phyloP scores from a whole-genome alignment of 257 asterid genomes.

The Solanum pinnatisectum region DNA sequence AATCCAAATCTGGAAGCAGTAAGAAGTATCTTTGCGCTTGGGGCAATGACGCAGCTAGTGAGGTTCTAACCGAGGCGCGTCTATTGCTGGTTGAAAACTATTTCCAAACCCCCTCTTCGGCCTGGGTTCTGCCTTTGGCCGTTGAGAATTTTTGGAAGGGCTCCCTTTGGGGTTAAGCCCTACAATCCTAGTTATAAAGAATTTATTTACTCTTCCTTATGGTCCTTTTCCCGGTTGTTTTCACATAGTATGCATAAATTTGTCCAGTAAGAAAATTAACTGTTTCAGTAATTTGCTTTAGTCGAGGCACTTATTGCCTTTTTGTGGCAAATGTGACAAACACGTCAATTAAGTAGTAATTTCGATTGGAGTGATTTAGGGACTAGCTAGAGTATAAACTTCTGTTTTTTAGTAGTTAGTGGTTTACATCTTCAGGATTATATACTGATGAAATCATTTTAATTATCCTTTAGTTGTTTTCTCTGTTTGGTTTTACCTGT shows the following conservation, averaged over 20 bases:
- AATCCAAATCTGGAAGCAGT: accelerated
- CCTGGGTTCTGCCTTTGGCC: conserved; percentile 1
- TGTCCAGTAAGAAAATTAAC: not conserved
- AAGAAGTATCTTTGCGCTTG: conserved; percentile 14
- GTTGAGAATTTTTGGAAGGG: conserved; percentile 29
- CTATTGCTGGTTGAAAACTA: conserved; percentile 32
- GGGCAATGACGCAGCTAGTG: conserved; percentile 32
- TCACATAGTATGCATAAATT: not conserved
- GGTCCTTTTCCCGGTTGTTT: not conserved
- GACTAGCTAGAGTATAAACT: too few relatives aligned
- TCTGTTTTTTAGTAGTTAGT: too few relatives aligned
- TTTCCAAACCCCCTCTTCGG: conserved; percentile 21
- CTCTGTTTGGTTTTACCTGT: not conserved
- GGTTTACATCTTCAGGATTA: too few relatives aligned
- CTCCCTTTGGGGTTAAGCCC: not conserved
- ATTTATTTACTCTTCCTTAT: not conserved
- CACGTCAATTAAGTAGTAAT: too few relatives aligned
- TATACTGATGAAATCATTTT: too few relatives aligned
- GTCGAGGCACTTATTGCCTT: too few relatives aligned
- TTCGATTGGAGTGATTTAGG: too few relatives aligned
- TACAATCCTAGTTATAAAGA: not conserved
- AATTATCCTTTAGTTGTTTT: not conserved
- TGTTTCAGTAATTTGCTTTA: too few relatives aligned
- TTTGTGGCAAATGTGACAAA: too few relatives aligned
- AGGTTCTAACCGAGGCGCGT: conserved; percentile 30